Conservation (phyloP, 139 green algal species). For the Chlorella sp. region DNA sequence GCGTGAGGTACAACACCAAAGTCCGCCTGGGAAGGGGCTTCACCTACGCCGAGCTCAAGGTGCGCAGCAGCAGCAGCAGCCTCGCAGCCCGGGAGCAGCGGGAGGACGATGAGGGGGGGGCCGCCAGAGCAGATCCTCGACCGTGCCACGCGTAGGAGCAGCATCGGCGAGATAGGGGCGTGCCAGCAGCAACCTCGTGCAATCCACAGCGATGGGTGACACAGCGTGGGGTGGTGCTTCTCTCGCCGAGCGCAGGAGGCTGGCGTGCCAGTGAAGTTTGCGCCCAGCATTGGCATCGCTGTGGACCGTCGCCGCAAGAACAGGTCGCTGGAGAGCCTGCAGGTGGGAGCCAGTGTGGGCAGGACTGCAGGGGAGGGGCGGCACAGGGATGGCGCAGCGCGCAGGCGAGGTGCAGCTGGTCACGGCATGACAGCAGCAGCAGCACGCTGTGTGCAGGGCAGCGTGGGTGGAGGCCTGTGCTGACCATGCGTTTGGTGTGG, state of each 20-base stretch:
- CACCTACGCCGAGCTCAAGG: conserved; percentile 97
- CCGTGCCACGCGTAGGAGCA: no score
- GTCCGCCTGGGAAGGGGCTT: conserved; percentile 89
- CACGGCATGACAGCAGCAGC: not conserved
- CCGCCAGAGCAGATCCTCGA: no score
- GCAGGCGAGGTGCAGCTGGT: not conserved
- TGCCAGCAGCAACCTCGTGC: no score
- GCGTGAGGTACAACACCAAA: conserved; percentile 95
- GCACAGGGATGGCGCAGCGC: no score
- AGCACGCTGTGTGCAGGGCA: not conserved
- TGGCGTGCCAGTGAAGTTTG: conserved; percentile 85
- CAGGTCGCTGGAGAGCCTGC: conserved; percentile 85
- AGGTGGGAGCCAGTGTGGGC: no score
- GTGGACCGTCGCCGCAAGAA: conserved; percentile 96
- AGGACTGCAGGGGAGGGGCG: no score
- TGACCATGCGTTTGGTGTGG: not conserved
- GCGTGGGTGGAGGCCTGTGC: not conserved
- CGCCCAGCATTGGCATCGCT: conserved; percentile 91
- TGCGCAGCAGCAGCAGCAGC: no score
- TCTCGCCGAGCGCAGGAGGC: conserved; percentile 79
- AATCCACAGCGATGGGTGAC: no score
- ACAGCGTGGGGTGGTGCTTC: no score
- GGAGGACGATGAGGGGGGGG: no score
- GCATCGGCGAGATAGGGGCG: no score
- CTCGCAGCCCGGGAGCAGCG: no score